Conservation (phyloP, 768 basidiomycete species). For the Kwoniella shandongensis region DNA sequence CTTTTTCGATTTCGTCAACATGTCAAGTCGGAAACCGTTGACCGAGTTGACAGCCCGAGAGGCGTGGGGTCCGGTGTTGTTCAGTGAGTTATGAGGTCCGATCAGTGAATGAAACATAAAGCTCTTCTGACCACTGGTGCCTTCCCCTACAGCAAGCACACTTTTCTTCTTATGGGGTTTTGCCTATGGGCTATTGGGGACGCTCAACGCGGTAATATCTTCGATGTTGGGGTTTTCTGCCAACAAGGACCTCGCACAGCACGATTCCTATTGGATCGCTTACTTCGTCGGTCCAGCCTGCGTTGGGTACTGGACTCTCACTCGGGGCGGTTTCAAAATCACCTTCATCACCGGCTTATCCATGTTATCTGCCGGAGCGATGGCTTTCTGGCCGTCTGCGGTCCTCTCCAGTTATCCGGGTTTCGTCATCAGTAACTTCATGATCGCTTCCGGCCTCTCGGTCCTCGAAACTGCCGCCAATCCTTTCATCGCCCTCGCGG, state of each 20-base stretch:
- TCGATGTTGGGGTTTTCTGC: constrained; percentile 33
- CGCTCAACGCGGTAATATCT: constrained; percentile 43
- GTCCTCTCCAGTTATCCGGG: constrained; percentile 42
- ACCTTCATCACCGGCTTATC: constrained; percentile 50
- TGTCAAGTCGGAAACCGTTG: constrained; percentile 38
- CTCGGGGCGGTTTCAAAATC: constrained; percentile 42
- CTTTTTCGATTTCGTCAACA: constrained; percentile 51
- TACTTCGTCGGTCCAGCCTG: constrained; percentile 41
- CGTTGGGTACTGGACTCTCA: constrained; percentile 47
- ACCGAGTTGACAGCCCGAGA: constrained; percentile 40
- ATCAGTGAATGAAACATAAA: neutral
- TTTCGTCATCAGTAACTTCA: constrained; percentile 50
- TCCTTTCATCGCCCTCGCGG: constrained; percentile 50
- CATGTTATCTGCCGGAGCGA: constrained; percentile 45
- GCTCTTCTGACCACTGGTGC: neutral
- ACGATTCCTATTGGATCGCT: constrained; percentile 46
- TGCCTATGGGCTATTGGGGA: constrained; percentile 50
- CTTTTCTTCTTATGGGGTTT: constrained; percentile 52
- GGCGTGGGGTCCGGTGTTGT: constrained; percentile 45
- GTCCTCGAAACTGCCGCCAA: constrained; percentile 49
- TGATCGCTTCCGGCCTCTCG: constrained; percentile 43
- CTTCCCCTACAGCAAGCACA: constrained; percentile 34
- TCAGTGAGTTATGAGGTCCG: constrained; percentile 32
- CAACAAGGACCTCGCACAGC: constrained; percentile 33
- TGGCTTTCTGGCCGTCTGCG: constrained; percentile 51